Percentiles rank a stretch among this genome's conserved stretches.
These are phyloP conservation scores for Scytalidium sp. DNA, from an alignment of 2,329 filamentous ascomycete genomes.

Conservation along the genomic window DNA sequence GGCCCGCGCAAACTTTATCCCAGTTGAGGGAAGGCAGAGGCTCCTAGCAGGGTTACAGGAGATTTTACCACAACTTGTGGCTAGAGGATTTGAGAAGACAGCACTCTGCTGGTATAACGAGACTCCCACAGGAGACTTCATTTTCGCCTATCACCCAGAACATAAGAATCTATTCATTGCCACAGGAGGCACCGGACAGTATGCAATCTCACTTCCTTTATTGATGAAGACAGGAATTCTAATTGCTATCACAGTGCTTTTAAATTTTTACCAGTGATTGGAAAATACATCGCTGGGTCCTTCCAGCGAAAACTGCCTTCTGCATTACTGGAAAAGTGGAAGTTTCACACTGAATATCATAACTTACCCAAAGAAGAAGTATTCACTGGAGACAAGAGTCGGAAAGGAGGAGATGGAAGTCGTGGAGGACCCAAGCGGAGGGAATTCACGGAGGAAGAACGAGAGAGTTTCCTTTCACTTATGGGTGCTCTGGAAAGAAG, in stretches of 20 bases:
- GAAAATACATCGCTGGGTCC: slow-evolving; percentile 46
- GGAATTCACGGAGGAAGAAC: background rate
- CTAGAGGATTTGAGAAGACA: slow-evolving; percentile 45
- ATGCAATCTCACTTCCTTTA: background rate
- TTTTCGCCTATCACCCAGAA: slow-evolving; percentile 54
- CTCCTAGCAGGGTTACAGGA: slow-evolving; percentile 18
- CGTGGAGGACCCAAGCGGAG: background rate
- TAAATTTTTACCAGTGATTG: slow-evolving; percentile 63
- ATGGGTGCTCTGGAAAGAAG: background rate
- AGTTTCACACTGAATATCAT: background rate
- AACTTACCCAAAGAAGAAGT: background rate
- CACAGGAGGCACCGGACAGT: slow-evolving; percentile 60
- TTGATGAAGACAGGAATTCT: background rate
- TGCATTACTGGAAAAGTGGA: background rate
- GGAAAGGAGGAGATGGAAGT: background rate
- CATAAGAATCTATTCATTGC: slow-evolving; percentile 55
- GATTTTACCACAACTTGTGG: slow-evolving; percentile 48
- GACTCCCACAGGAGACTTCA: slow-evolving; percentile 59
- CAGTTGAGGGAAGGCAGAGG: background rate
- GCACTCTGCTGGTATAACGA: slow-evolving; percentile 61
- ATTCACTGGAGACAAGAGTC: background rate
- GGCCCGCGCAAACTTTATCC: background rate
- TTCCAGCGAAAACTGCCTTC: background rate
- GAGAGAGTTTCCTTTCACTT: background rate
- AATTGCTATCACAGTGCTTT: slow-evolving; percentile 35